Base-by-base conservation (phyloP, 108 stramenopile genomes). In the Cyclostephanos invisitatus region DNA sequence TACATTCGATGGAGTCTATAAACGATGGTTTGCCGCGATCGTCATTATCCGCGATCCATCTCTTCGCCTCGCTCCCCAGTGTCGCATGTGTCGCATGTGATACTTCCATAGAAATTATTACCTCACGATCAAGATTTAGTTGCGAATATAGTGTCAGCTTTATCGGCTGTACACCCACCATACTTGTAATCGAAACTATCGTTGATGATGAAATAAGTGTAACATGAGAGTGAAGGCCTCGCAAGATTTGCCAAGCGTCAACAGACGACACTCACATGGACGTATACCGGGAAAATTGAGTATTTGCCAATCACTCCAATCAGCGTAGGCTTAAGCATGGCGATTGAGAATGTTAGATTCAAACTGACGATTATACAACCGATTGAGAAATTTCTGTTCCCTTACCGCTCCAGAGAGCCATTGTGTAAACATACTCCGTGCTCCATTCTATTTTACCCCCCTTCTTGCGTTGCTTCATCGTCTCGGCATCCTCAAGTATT, bases 211-310 rank as follows among this genome's bases (percentile, higher is more conserved):
- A 64, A 54, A 91, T 84, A 11, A 82, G 87, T 35, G 87, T 46
- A 15, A 0, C 0, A 14, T 46, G 3, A 46, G 15, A 14, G 14
- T 3, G 15, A 14, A 17, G 14, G 11, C 40, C 40, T 8, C 7
- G 40, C 40, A 7, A 3, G 11, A 40, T 40, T 11, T 46, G 11
- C 14, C 44, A 46, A 46, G 44, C 44, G 14, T 46, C 14, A 24
- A 73, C 68, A 79, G 88, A 46, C 14, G 44, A 14, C 14, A 46
- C 44, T 46, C 44, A 46, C 44, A 95, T 1, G 93, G 90, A 28
- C 87, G 78, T 47, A 95, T 89, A 0, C 90, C 94, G 15, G 94
- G 93, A 48, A 96, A 78, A 71, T 97, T 95, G 25, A 91, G 65
- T 44, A 81, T 68, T 38, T 74, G 73, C 93, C 96, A 95, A 28